Evolutionary conservation across 2,329 filamentous ascomycete genomes (phyloP), one percentile per base, ranked within the genome.

Genomic region (Sclerotinia glacialis): DNA sequence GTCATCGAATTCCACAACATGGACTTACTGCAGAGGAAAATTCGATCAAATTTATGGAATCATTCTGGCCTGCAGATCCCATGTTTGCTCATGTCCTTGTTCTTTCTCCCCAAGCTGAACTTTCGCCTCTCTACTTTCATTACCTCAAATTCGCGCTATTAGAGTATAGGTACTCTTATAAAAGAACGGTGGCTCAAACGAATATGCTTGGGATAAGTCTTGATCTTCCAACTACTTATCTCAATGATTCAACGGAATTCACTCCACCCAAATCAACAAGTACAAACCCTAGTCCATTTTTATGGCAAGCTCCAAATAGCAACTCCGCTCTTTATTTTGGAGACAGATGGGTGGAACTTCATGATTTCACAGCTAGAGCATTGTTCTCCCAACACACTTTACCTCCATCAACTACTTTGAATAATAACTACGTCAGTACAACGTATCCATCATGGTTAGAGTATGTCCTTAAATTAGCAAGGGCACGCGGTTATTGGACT

Each of bases 241-340:
- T 93, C 4, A 85, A 91, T 71, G 88, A 87, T 53, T 83, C 82
- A 8, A 79, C 80, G 0, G 74, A 80, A 1, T 86, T 95, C 66
- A 74, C 71, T 0, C 78, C 80, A 28, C 83, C 88, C 26, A 23
- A 64, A 5, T 53, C 34, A 18, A 60, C 71, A 34, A 56, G 55
- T 16, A 63, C 64, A 14, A 28, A 47, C 0, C 21, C 70, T 47
- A 69, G 68, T 47, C 68, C 74, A 69, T 96, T 96, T 73, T 80
- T 96, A 11, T 97, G 93, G 89, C 90, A 97, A 78, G 86, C 88
- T 2, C 93, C 94, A 6, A 90, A 88, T 70, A 91, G 89, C 74
- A 90, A 95, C 70, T 93, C 94, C 0, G 86, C 88, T 14, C 82
- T 99, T 12, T 89, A 94, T 75, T 87, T 95, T 66, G 93, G 93